phyloP scores from a whole-genome alignment of 768 basidiomycete species.

The Tylopilus sp. region DNA sequence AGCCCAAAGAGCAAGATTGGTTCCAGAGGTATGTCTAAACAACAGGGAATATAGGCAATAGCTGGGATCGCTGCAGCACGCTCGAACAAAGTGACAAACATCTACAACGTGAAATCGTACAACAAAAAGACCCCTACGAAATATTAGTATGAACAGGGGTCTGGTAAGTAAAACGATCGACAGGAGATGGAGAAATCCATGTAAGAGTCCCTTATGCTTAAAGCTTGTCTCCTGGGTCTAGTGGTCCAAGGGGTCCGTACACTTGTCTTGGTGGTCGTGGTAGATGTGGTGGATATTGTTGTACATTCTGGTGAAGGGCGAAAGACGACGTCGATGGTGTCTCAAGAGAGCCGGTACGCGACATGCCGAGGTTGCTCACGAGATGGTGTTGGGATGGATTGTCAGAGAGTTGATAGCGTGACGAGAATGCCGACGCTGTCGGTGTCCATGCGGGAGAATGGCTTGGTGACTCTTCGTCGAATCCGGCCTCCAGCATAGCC shows the following conservation, averaged over 20 bases:
- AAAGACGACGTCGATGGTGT: conserved; percentile 32
- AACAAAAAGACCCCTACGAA: conserved; percentile 4
- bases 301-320: conserved; percentile 27
- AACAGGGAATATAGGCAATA: background rate
- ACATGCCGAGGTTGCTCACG: conserved; percentile 52
- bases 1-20: background rate
- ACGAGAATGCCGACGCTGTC: conserved; percentile 32
- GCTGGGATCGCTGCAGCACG: background rate
- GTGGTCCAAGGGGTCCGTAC: conserved; percentile 55
- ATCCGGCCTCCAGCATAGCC: conserved; percentile 89
- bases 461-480: conserved; percentile 56
- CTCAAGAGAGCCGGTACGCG: conserved; percentile 42
- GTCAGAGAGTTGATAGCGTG: conserved; percentile 66
- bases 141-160: conserved; percentile 3
- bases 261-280: conserved; percentile 30
- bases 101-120: conserved; percentile 12
- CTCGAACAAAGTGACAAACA: conserved; percentile 2
- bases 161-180: conserved; percentile 19
- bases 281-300: conserved; percentile 39
- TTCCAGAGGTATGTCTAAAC: background rate
- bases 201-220: conserved; percentile 31
- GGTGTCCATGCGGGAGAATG: conserved; percentile 43
- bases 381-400: conserved; percentile 37
- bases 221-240: conserved; percentile 57
- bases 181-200: too few species aligned